Base-by-base conservation (phyloP, 2,329 filamentous ascomycete species). In the Penicillium sp. region DNA sequence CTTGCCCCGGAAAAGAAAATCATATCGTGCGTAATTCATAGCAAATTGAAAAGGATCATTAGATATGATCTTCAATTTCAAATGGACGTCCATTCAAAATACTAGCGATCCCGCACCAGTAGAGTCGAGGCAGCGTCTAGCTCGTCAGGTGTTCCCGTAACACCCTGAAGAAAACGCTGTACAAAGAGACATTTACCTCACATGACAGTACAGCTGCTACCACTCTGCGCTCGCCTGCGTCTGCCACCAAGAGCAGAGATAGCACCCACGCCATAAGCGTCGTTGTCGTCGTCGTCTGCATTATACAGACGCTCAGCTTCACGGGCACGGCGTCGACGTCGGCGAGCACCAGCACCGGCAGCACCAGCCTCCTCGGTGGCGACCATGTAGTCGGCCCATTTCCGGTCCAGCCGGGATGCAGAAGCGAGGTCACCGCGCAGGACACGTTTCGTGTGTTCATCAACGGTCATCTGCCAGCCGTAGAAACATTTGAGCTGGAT, bases 341-440 rank as follows among this genome's bases (percentile, higher is more conserved):
- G 80, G 51, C 91, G 81, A 2, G 82, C 78, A 6, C 88, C 90
- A 2, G 77, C 80, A 36, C 74, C 75, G 11, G 68, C 66, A 3
- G 83, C 83, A 3, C 88, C 89, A 0, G 89, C 90, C 70, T 97
- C 93, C 72, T 96, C 91, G 48, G 84, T 89, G 16, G 90, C 87
- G 76, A 95, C 90, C 91, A 97, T 97, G 72, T 91, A 96, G 52
- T 95, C 89, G 0, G 88, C 88, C 93, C 93, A 97, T 71, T 93
- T 95, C 61, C 87, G 82, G 78, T 96, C 92, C 19, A 97, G 80
- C n/a, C 90, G 80, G 36, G 81, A 82, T 0, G 94, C 94, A 1
- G 89, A 82, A 0, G 81, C 78, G 56, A 91, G 82, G 59, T 96
- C 89, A 7, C 90, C 90, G 5, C 84, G 80, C 49, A 96, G 73